Base-by-base conservation (phyloP, 805 yeast genomes). In the Saturnispora kantuleensis region DNA sequence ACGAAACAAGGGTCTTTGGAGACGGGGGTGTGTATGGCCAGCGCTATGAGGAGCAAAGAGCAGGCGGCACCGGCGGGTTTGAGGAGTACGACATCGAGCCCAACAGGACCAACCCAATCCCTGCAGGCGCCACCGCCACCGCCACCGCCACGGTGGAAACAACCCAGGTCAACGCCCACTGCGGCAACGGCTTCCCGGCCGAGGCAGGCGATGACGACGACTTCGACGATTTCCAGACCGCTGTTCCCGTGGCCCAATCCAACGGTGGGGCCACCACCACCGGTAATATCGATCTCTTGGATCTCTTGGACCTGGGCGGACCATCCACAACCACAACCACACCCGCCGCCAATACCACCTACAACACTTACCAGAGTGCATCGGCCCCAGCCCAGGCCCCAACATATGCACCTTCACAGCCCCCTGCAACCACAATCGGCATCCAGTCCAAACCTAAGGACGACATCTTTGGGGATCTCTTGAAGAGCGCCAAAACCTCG, bases 211-310 rank as follows among this genome's bases (percentile, higher is more conserved):
- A 74, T 28, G 76, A 73, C 45, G 51, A 82, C 50, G 93, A 84
- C 35, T 84, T 84, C 58, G 87, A 83, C 51, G 93, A 84, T 52
- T 84, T 84, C 71, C 90, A 84, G 61, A 64, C 71, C 47, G 83
- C 87, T 3, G 39, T 48, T 10, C 13, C 60, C 58, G 38, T 52
- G 9, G 34, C 50, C 9, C 34, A 46, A 11, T 26, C 49, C 13
- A 36, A 60, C n/a, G 41, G 55, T 3, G 42, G 52, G 3, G 45
- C 59, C 8, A 31, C 51, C 3, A 40, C 51, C 10, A 21, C 49
- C 8, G 32, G 47, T 41, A 41, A 62, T 5, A 52, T 51, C 44
- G 65, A 63, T 38, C 51, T 67, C 9, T 57, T 67, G 21, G 46
- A 43, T 17, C 30, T 43, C 9, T 29, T 43, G 7, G 42, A 43